These are phyloP conservation scores for Jaltomata sinuosa DNA, from an alignment of 257 asterid species.

Conservation along the genomic window DNA sequence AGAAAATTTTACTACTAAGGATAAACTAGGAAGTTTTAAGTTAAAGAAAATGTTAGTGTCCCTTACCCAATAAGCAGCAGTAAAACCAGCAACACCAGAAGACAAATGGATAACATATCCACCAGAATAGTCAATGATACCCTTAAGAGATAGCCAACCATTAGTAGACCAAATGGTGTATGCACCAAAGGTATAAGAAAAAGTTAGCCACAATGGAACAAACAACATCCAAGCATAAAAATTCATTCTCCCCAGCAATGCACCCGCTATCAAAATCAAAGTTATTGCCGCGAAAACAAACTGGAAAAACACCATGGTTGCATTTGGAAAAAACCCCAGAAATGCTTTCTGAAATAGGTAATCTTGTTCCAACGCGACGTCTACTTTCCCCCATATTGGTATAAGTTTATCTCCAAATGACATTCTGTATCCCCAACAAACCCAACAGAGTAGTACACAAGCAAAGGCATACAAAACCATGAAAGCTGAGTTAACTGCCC, in stretches of 20 bases:
- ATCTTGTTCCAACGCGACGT: slow-evolving; percentile 39
- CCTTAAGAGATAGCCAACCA: slow-evolving; percentile 41
- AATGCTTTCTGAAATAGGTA: slow-evolving; percentile 30
- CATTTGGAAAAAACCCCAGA: slow-evolving; percentile 45
- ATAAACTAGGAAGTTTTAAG: not conserved
- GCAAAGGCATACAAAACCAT: slow-evolving; percentile 72
- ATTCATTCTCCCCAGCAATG: slow-evolving; percentile 57
- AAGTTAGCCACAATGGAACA: slow-evolving; percentile 62
- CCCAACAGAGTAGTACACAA: slow-evolving; percentile 55
- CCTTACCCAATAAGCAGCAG: slow-evolving; percentile 61
- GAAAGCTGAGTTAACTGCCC: slow-evolving; percentile 76
- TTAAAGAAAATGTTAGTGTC: not conserved
- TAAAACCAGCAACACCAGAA: slow-evolving; percentile 75
- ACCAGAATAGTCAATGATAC: slow-evolving; percentile 58
- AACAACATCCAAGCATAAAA: slow-evolving; percentile 70
- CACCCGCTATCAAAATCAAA: slow-evolving; percentile 56
- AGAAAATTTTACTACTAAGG: not conserved
- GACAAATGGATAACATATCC: slow-evolving; percentile 66
- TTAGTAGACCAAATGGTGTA: slow-evolving; percentile 44
- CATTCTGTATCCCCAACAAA: slow-evolving; percentile 53
- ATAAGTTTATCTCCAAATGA: slow-evolving; percentile 43
- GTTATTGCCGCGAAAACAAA: slow-evolving; percentile 66
- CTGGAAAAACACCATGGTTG: slow-evolving; percentile 64
- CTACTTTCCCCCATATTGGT: slow-evolving; percentile 48
- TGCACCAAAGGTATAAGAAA: slow-evolving; percentile 64